Evolutionary conservation across 2,329 filamentous ascomycete genomes (phyloP).

Genomic region (Scedosporium dehoogii): DNA sequence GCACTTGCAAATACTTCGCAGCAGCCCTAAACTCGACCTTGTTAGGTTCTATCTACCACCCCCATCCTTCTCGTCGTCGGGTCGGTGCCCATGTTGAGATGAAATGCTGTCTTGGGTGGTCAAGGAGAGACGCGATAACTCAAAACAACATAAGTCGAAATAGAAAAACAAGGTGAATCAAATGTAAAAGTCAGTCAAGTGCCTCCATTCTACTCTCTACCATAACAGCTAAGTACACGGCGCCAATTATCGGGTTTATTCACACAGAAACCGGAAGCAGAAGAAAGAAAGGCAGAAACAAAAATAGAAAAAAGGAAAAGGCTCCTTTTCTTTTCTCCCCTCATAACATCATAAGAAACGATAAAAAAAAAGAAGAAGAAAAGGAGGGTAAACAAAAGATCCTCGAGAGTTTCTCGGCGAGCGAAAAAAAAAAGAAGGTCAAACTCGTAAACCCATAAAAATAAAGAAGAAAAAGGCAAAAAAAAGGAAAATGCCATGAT

Average conservation of each 20-base stretch:
- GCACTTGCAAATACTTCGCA: too few relatives aligned
- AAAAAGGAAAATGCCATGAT: conserved; percentile 4
- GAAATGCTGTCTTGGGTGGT: too few relatives aligned
- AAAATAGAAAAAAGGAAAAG: neutral
- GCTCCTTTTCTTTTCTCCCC: neutral
- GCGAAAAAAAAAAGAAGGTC: neutral
- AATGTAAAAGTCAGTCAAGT: neutral
- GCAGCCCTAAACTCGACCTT: too few relatives aligned
- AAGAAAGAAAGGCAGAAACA: neutral
- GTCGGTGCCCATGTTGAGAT: too few relatives aligned
- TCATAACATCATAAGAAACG: conserved; percentile 1
- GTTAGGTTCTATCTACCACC: too few relatives aligned
- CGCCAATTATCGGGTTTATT: neutral
- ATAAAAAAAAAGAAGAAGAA: neutral
- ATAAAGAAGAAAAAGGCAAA: neutral
- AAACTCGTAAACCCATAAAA: neutral
- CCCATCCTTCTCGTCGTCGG: too few relatives aligned
- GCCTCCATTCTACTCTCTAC: neutral
- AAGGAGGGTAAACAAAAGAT: neutral
- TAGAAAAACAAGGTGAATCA: too few relatives aligned
- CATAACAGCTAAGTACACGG: neutral
- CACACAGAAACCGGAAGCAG: neutral
- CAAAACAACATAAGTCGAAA: too few relatives aligned
- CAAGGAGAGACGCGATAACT: too few relatives aligned
- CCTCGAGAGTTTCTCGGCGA: neutral